Percentiles rank a stretch among this genome's conserved stretches.
phyloP scores from a whole-genome alignment of 352 stramenopile genomes.

The Phytophthora palmivora region DNA sequence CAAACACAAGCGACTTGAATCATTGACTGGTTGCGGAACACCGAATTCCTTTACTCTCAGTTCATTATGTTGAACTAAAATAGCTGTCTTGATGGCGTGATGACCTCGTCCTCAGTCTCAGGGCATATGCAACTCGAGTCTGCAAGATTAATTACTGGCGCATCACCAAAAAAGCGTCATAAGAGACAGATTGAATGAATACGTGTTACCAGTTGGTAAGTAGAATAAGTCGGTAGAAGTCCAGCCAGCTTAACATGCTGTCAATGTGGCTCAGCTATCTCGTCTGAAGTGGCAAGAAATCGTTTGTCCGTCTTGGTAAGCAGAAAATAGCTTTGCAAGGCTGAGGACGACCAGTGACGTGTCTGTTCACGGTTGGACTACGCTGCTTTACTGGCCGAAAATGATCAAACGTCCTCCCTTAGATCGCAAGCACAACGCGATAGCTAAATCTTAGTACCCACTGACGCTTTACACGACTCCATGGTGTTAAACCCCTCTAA shows the following conservation, averaged over 20 bases:
- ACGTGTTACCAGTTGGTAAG: background rate
- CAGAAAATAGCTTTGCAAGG: background rate
- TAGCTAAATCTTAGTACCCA: background rate
- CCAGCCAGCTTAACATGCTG: background rate
- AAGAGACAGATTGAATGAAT: background rate
- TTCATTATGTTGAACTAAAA: background rate
- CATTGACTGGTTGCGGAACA: no score
- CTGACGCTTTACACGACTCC: background rate
- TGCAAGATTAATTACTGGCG: no score
- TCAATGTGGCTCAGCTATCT: background rate
- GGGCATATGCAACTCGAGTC: background rate
- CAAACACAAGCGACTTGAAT: no score
- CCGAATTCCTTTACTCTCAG: no score
- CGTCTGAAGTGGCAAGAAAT: background rate
- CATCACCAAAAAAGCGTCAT: background rate
- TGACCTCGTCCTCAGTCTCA: background rate
- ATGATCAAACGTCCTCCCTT: no score
- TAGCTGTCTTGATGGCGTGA: background rate
- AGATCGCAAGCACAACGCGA: background rate
- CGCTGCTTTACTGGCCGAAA: background rate
- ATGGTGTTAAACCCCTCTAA: background rate
- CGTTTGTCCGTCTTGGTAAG: background rate
- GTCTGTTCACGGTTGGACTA: background rate
- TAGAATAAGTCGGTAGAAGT: background rate
- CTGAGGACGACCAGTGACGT: background rate